These are phyloP conservation scores for Pseudoperonospora humuli DNA, from an alignment of 352 stramenopile genomes.

Conservation along the genomic window DNA sequence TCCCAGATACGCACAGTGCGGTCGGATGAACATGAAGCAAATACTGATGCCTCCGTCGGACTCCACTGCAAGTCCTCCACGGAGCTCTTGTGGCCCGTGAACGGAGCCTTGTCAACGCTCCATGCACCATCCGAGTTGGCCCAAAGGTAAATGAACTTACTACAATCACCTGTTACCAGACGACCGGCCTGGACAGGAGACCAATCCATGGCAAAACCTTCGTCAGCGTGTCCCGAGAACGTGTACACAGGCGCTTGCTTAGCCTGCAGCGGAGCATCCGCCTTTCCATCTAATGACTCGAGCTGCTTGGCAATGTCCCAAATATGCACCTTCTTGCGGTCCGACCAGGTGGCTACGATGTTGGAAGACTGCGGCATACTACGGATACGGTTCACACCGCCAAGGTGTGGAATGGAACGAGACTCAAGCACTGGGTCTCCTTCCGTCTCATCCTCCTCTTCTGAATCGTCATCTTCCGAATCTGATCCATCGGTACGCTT, in stretches of 20 bases:
- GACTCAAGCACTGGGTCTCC: conserved; percentile 94
- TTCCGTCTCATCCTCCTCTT: conserved; percentile 92
- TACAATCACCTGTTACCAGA: conserved; percentile 95
- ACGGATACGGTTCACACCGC: conserved; percentile 93
- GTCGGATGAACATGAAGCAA: conserved; percentile 93
- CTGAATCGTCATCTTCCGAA: conserved; percentile 69
- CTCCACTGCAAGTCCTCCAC: conserved; percentile 99
- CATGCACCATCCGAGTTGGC: conserved; percentile 64
- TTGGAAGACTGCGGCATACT: conserved; percentile 93
- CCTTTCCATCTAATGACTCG: conserved; percentile 80
- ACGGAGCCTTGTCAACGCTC: conserved; percentile 86
- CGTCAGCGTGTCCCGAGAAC: conserved; percentile 92
- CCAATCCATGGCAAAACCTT: conserved; percentile 99
- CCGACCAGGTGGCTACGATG: conserved; percentile 96
- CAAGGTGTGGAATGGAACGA: conserved; percentile 91
- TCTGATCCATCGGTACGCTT: conserved; percentile 76
- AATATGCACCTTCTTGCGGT: conserved; percentile 93
- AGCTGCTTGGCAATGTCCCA: conserved; percentile 93
- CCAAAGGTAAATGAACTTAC: conserved; percentile 96
- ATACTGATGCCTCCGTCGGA: conserved; percentile 94
- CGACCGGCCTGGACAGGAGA: conserved; percentile 79
- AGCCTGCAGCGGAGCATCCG: conserved; percentile 33
- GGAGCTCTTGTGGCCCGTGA: conserved; percentile 86
- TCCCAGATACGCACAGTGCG: conserved; percentile 96
- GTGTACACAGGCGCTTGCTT: conserved; percentile 84